A percentile compares a stretch with the other conserved stretches of the same genome.
These are phyloP conservation scores for Papiliotrema flavescens DNA, from an alignment of 1,284 basidiomycete species.

Conservation along the genomic window DNA sequence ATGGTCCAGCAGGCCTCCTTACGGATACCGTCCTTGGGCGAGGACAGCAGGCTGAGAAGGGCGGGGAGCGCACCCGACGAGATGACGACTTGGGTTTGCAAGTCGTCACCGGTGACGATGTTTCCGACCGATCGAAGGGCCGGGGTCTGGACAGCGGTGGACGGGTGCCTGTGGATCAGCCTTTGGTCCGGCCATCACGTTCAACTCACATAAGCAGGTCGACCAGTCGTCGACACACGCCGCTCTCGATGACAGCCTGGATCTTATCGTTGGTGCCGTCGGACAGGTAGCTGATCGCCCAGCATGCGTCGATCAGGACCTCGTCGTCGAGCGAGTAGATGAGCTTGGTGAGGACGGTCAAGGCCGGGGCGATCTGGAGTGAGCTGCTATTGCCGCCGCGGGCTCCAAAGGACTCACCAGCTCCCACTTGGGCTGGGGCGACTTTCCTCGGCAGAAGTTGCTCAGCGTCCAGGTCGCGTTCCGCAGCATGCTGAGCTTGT, in stretches of 20 bases:
- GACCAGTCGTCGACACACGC: conserved; percentile 94
- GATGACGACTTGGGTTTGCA: conserved; percentile 98
- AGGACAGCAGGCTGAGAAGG: conserved; percentile 84
- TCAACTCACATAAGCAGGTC: conserved; percentile 76
- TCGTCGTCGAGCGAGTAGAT: conserved; percentile 99
- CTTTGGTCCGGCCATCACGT: background rate
- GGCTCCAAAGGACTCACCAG: conserved; percentile 55
- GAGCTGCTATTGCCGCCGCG: background rate
- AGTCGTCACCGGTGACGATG: conserved; percentile 97
- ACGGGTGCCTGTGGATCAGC: conserved; percentile 60
- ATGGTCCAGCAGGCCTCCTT: conserved; percentile 99
- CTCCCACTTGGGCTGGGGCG: conserved; percentile 93
- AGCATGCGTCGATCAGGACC: conserved; percentile 98
- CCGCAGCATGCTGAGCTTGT: conserved; percentile 94
- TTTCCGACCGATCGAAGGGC: conserved; percentile 97
- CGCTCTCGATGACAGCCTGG: conserved; percentile 97
- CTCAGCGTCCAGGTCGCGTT: conserved; percentile 98
- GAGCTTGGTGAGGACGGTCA: conserved; percentile 93
- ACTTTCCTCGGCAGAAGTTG: conserved; percentile 97
- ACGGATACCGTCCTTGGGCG: conserved; percentile 86
- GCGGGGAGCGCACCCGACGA: conserved; percentile 93
- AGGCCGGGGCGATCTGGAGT: conserved; percentile 89
- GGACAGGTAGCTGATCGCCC: conserved; percentile 99
- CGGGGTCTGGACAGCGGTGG: conserved; percentile 97
- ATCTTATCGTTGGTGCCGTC: conserved; percentile 99